phyloP scores from a whole-genome alignment of 176 grass and related monocot species.

The Chloris gayana region DNA sequence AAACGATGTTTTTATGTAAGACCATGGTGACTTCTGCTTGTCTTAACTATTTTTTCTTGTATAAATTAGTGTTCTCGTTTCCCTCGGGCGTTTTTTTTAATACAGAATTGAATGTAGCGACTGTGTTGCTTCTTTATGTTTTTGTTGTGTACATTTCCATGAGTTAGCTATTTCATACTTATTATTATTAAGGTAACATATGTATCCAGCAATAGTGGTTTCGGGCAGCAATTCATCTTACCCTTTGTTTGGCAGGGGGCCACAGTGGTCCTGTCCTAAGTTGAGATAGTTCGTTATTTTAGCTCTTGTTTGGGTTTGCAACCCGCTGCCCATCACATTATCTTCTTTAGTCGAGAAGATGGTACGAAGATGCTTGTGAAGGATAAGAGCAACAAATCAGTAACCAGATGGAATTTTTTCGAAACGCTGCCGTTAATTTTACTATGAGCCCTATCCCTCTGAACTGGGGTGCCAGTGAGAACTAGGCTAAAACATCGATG shows the following conservation, averaged over 20 bases:
- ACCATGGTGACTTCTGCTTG: background rate
- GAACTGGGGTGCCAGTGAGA: background rate
- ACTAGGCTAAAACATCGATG: background rate
- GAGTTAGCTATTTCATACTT: background rate
- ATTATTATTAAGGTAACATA: background rate
- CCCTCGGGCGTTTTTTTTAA: background rate
- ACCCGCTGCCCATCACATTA: background rate
- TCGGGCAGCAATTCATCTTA: slow-evolving; percentile 5
- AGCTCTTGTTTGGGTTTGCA: background rate
- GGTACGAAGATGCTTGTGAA: background rate
- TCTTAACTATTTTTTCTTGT: background rate
- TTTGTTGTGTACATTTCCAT: background rate
- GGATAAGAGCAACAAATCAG: background rate
- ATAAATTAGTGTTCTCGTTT: background rate
- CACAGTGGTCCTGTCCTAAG: background rate
- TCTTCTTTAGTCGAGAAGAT: background rate
- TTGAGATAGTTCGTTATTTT: background rate
- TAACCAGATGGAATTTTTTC: background rate
- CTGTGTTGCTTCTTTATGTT: background rate
- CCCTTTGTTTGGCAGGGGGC: background rate
- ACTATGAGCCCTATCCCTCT: background rate
- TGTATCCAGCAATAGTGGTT: background rate
- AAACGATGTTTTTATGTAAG: background rate
- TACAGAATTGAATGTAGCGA: background rate
- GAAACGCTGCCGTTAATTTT: background rate